Evolutionary conservation across 176 grass and related monocot species (phyloP).

Genomic region (Zoysia japonica): DNA sequence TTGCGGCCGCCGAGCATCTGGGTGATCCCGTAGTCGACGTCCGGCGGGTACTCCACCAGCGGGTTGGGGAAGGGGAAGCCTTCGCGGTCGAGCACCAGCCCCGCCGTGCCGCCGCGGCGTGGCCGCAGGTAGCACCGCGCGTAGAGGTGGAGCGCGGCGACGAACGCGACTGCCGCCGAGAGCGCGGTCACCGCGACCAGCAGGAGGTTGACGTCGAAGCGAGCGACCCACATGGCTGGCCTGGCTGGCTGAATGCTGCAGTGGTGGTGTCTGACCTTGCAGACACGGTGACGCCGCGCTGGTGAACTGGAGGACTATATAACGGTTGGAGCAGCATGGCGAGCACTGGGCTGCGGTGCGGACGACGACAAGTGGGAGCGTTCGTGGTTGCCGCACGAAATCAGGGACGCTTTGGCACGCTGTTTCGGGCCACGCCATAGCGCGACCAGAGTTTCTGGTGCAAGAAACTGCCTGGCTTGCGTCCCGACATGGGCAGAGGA

Average conservation of each 20-base stretch:
- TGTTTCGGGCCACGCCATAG: slow-evolving; percentile 26
- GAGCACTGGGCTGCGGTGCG: background rate
- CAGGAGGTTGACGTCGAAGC: slow-evolving; percentile 34
- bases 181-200: slow-evolving; percentile 50
- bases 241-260: too few relatives aligned
- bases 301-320: too few relatives aligned
- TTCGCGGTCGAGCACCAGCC: too few relatives aligned
- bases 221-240: slow-evolving; percentile 27
- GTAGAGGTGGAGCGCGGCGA: slow-evolving; percentile 58
- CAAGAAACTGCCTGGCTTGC: background rate
- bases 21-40: slow-evolving; percentile 17
- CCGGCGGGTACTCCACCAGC: background rate
- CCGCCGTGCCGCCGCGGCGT: background rate
- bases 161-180: slow-evolving; percentile 43
- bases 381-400: slow-evolving; percentile 58
- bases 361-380: background rate
- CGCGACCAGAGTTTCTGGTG: slow-evolving; percentile 3
- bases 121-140: slow-evolving; percentile 41
- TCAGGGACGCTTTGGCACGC: slow-evolving; percentile 47
- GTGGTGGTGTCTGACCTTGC: background rate
- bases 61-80: background rate
- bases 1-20: background rate
- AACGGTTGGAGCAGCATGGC: background rate
- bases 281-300: background rate
- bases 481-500: slow-evolving; percentile 35